phyloP scores from a whole-genome alignment of 305 asterid species.

The Fraxinus baroniana region DNA sequence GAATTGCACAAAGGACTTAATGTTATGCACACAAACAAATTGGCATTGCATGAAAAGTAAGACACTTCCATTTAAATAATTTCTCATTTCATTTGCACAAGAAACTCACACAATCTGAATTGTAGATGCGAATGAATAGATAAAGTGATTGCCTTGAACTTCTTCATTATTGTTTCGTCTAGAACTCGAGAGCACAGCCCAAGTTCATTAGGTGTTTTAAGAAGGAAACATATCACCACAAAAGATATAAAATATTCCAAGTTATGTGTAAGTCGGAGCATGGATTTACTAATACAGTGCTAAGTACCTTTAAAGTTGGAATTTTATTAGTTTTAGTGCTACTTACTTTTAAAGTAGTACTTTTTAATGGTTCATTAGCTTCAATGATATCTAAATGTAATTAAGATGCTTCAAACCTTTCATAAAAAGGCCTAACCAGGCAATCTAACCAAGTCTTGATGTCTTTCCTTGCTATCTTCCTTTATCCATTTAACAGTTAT shows the following conservation, averaged over 20 bases:
- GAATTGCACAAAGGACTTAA: background rate
- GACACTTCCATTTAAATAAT: background rate
- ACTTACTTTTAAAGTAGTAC: background rate
- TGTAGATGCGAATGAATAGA: background rate
- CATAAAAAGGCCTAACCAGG: background rate
- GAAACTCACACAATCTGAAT: background rate
- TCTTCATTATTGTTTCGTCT: background rate
- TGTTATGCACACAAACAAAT: background rate
- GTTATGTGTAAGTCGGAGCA: slow-evolving; percentile 3
- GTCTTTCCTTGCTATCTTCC: slow-evolving; percentile 27
- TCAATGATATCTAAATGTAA: slow-evolving; percentile 11
- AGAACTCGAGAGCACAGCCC: background rate
- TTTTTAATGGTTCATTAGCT: slow-evolving; percentile 4
- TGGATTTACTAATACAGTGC: background rate
- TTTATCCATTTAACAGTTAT: slow-evolving; percentile 35
- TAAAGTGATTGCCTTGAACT: background rate
- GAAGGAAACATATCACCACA: background rate
- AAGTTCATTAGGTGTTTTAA: background rate
- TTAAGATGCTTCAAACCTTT: slow-evolving; percentile 22
- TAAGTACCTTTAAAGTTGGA: background rate
- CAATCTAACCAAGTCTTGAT: slow-evolving; percentile 27
- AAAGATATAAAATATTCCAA: background rate
- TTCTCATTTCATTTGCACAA: background rate
- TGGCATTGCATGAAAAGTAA: background rate
- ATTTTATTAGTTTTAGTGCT: background rate